Evolutionary conservation across 2,329 filamentous ascomycete species (phyloP).

Genomic region (Colletotrichum euphorbiae): DNA sequence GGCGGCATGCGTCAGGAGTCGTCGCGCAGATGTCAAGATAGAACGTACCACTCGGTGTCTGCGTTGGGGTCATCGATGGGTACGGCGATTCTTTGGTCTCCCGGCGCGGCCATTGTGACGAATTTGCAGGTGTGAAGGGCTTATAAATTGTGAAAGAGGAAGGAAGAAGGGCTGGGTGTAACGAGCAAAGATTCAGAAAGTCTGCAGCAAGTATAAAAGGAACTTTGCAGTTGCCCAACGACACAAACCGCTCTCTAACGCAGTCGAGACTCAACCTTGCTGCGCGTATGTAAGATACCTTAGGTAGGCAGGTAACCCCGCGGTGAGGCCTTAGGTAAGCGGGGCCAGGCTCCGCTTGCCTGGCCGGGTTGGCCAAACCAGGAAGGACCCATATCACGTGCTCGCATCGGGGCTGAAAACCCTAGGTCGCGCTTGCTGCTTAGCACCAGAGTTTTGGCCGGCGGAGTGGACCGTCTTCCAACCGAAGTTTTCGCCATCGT

Average conservation of each 20-base stretch:
- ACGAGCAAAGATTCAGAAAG: too few species aligned
- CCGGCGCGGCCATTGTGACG: constrained; percentile 67
- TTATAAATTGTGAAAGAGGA: too few species aligned
- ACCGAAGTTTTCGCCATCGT: constrained; percentile 61
- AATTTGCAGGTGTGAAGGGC: not conserved
- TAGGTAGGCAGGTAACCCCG: too few species aligned
- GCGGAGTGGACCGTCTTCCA: not conserved
- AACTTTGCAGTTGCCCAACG: too few species aligned
- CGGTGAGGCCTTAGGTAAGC: too few species aligned
- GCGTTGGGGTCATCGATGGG: constrained; percentile 95
- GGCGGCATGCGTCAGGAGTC: constrained; percentile 33
- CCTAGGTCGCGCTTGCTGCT: constrained; percentile 52
- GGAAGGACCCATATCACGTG: constrained; percentile 49
- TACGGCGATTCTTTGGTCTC: constrained; percentile 77
- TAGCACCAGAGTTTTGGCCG: constrained; percentile 43
- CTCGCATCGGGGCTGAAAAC: constrained; percentile 47
- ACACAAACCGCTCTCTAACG: too few species aligned
- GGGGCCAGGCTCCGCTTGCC: too few species aligned
- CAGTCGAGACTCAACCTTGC: too few species aligned
- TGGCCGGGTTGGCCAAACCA: too few species aligned
- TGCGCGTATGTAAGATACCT: too few species aligned
- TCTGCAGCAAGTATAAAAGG: too few species aligned
- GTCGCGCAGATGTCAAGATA: constrained; percentile 42
- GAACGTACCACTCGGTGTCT: constrained; percentile 90
- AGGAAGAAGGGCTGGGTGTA: too few species aligned